Evolutionary conservation across 2,329 filamentous ascomycete genomes (phyloP).

Genomic region (Fusarium clavum): DNA sequence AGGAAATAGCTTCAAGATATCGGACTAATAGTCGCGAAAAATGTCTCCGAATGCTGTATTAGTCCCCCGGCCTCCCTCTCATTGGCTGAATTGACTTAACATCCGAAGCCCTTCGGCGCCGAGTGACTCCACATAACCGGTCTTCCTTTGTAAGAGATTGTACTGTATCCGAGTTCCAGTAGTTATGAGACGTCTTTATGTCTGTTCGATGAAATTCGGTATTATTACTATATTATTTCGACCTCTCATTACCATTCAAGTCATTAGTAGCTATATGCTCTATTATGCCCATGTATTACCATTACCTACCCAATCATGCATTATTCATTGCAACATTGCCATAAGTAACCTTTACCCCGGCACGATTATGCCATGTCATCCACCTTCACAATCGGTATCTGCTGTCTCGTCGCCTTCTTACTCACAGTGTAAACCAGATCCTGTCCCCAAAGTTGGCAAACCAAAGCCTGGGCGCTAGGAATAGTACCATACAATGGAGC

Average conservation of each 20-base stretch:
- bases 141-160: background rate
- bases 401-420: constrained; percentile 71
- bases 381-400: constrained; percentile 58
- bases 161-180: background rate
- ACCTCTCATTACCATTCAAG: constrained; percentile 1
- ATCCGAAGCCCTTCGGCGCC: constrained; percentile 38
- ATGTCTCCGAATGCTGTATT: constrained; percentile 24
- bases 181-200: background rate
- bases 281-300: background rate
- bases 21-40: background rate
- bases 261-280: background rate
- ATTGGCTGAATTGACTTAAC: constrained; percentile 39
- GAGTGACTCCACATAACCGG: constrained; percentile 15
- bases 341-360: background rate
- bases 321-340: background rate
- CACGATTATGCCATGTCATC: constrained; percentile 58
- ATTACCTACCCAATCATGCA: background rate
- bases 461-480: constrained; percentile 74
- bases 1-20: constrained; percentile 11
- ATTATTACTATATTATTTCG: background rate
- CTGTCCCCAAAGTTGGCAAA: constrained; percentile 77
- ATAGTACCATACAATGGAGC: constrained; percentile 76
- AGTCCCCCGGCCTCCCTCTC: constrained; percentile 15
- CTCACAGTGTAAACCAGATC: constrained; percentile 78
- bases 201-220: background rate